Conservation (phyloP, 2,329 filamentous ascomycete species). For the Fusarium xyrophilum region DNA sequence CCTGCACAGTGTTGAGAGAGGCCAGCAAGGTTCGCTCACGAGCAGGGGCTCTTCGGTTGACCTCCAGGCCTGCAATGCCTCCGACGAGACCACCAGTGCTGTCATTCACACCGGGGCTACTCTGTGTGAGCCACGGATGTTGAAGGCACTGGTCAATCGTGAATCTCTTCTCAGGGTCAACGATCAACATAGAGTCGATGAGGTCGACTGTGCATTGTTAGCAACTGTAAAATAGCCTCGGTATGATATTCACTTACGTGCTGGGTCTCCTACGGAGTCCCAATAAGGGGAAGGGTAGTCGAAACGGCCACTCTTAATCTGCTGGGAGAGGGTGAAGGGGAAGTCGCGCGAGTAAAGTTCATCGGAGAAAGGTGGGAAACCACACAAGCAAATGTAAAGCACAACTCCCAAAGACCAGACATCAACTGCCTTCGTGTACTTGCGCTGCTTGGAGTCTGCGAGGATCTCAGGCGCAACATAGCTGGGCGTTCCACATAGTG, state of each 20-base stretch:
- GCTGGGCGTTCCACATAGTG: slow-evolving; percentile 93
- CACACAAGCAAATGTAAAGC: slow-evolving; percentile 94
- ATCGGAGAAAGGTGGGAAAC: slow-evolving; percentile 96
- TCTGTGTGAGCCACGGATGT: slow-evolving; percentile 86
- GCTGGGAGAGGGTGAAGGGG: slow-evolving; percentile 86
- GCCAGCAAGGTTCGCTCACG: slow-evolving; percentile 87
- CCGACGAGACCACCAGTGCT: slow-evolving; percentile 92
- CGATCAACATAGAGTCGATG: slow-evolving; percentile 93
- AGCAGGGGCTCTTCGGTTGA: slow-evolving; percentile 78
- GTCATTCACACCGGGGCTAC: slow-evolving; percentile 69
- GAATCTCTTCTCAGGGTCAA: slow-evolving; percentile 82
- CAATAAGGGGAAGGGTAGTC: slow-evolving; percentile 97
- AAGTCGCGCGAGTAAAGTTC: slow-evolving; percentile 83
- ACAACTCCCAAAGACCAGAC: slow-evolving; percentile 98
- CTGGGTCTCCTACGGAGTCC: slow-evolving; percentile 69
- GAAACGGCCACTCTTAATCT: slow-evolving; percentile 88
- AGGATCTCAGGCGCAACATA: slow-evolving; percentile 97
- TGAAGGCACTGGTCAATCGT: slow-evolving; percentile 89
- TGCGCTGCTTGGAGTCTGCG: slow-evolving; percentile 78
- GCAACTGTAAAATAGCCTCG: neutral
- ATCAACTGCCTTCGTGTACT: slow-evolving; percentile 94
- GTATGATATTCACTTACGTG: slow-evolving; percentile 55
- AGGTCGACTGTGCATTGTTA: slow-evolving; percentile 68
- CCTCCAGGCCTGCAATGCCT: slow-evolving; percentile 82
- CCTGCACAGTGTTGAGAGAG: slow-evolving; percentile 75